Evolutionary conservation across 1,284 basidiomycete genomes (phyloP).

Genomic region (Exobasidium rhododendri): DNA sequence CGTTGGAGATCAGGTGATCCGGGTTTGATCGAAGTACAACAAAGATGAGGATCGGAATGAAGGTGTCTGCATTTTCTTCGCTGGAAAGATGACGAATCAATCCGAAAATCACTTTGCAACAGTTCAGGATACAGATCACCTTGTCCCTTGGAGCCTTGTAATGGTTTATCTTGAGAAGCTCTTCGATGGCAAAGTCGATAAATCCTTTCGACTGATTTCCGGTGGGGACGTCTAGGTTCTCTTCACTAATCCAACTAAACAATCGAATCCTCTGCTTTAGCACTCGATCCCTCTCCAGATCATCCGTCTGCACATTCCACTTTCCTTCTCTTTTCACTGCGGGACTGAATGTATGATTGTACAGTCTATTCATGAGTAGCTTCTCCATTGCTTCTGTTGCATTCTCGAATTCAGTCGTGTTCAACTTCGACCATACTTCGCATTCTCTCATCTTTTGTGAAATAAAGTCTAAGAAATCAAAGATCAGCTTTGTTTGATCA

Average conservation of each 20-base stretch:
- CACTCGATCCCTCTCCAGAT: conserved; percentile 88
- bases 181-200: conserved; percentile 85
- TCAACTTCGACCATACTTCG: conserved; percentile 48
- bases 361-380: conserved; percentile 95
- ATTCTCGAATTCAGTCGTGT: conserved; percentile 85
- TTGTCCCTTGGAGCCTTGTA: conserved; percentile 98
- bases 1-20: conserved; percentile 85
- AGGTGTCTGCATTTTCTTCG: conserved; percentile 68
- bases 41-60: conserved; percentile 90
- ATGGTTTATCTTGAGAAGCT: conserved; percentile 88
- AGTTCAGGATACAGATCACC: conserved; percentile 93
- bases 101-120: conserved; percentile 98
- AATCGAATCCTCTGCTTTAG: conserved; percentile 84
- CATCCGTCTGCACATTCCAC: conserved; percentile 68
- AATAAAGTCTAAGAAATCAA: conserved; percentile 54
- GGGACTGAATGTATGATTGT: conserved; percentile 57
- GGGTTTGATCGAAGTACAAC: conserved; percentile 92
- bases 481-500: conserved; percentile 54
- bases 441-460: conserved; percentile 46
- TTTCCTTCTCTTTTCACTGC: conserved; percentile 48
- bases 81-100: conserved; percentile 74
- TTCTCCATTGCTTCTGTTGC: conserved; percentile 99
- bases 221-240: conserved; percentile 69
- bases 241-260: conserved; percentile 83
- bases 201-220: conserved; percentile 66